Evolutionary conservation across 73 alveolate genomes (phyloP).

Genomic region (Uronychia setigera): DNA sequence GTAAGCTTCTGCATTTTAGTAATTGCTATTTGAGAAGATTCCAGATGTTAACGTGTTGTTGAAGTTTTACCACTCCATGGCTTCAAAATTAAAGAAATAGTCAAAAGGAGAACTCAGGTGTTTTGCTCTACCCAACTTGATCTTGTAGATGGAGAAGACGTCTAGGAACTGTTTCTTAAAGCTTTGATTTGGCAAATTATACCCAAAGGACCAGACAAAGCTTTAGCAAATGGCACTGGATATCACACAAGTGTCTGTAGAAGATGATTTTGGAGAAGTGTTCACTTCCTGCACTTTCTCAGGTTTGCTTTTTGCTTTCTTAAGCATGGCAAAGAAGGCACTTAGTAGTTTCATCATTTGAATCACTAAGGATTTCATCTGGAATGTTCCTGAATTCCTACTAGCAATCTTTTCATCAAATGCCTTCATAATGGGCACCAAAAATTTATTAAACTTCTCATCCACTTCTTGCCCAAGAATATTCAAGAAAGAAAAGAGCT

Average conservation of each 20-base stretch:
- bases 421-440: conserved; percentile 16
- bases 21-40: neutral
- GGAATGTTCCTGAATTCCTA: too few species aligned
- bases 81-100: neutral
- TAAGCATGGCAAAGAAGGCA: neutral
- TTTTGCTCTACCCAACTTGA: neutral
- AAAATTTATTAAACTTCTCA: conserved; percentile 18
- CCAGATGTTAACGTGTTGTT: neutral
- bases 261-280: too few species aligned
- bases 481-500: neutral
- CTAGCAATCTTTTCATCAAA: neutral
- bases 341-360: neutral
- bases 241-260: too few species aligned
- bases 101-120: neutral
- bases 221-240: too few species aligned
- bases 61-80: neutral
- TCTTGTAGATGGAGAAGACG: neutral
- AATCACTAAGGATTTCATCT: neutral
- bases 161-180: neutral
- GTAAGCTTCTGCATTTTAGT: neutral
- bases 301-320: neutral
- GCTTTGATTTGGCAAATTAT: neutral
- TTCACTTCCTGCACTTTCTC: too few species aligned
- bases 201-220: neutral
- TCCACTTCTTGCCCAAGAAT: neutral